Evolutionary conservation across 1,284 basidiomycete species (phyloP).

Genomic region (Microbotryum saponariae): DNA sequence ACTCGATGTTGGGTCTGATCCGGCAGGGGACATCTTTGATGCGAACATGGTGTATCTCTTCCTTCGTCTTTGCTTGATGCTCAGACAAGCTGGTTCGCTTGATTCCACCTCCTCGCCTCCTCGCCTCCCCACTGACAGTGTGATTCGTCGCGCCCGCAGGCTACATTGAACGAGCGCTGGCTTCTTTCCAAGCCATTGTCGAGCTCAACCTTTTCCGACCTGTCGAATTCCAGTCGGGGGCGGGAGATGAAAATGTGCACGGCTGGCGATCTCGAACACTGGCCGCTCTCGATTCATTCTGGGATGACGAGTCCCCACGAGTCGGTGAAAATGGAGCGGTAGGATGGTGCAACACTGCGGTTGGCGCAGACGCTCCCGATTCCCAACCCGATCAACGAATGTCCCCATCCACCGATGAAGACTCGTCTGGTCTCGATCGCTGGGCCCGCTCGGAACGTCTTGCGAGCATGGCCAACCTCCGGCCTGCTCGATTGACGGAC

Average conservation of each 20-base stretch:
- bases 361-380: conserved; percentile 12
- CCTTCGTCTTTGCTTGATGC: conserved; percentile 52
- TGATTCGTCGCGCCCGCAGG: conserved; percentile 35
- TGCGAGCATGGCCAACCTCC: conserved; percentile 45
- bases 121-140: background rate
- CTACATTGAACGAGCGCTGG: conserved; percentile 46
- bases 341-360: conserved; percentile 42
- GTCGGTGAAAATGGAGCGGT: conserved; percentile 44
- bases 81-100: conserved; percentile 65
- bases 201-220: conserved; percentile 47
- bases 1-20: conserved; percentile 4
- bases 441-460: conserved; percentile 60
- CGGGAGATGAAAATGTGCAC: conserved; percentile 12
- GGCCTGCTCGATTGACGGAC: conserved; percentile 57
- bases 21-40: conserved; percentile 50
- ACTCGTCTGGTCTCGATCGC: conserved; percentile 50
- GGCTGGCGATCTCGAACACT: conserved; percentile 28
- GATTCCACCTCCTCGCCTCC: background rate
- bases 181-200: conserved; percentile 46
- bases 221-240: conserved; percentile 34
- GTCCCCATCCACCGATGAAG: conserved; percentile 43
- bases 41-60: conserved; percentile 54
- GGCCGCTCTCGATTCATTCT: conserved; percentile 45
- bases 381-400: background rate
- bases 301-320: conserved; percentile 47